Evolutionary conservation across 129 eudicot genomes (phyloP), one percentile per base, ranked within the genome.

Genomic region (Dittrichia graveolens): DNA sequence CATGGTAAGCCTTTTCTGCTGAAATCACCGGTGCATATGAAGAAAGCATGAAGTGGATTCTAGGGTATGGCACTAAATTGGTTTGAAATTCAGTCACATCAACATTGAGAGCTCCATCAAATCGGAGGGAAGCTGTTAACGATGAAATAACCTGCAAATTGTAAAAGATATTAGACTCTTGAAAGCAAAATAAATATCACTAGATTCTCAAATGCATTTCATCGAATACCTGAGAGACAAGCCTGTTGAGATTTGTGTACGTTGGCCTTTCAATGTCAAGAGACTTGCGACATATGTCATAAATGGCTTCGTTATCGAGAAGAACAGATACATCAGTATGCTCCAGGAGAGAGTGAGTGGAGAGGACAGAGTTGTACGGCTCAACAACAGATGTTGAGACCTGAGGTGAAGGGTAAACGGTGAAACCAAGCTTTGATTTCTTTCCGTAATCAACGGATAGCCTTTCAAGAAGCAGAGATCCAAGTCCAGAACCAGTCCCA

Each of bases 31-130:
- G 96, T 2, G 96, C 96, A 47, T 89, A 89, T 1, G 96, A 89
- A 0, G 96, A 89, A 73, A 89, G 96, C 96, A 89, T 89, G 76
- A 89, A 89, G 64, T 89, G 96, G 53, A 89, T 89, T 13, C 96
- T 75, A 5, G 96, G 96, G 83, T 89, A 89, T 39, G 96, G 96
- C 9, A 89, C 96, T 70, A 89, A 47, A 74, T 89, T 89, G 34
- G 96, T 89, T 58, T 89, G 96, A 78, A 89, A 89, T 75, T 89
- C 96, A 1, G 90, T 89, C 46, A 89, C 96, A 58, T 89, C 96
- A 3, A 89, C 96, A 10, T 89, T 89, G 19, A 89, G 46, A 1
- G 96, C 96, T n/a, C 96, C 96, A 59, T 89, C 96, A 42, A 89
- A 89, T 1, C 96, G 83, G n/a, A 89, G 86, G 0, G 96, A 89